Evolutionary conservation across 257 asterid genomes (phyloP).

Genomic region (Anisodus acutangulus): DNA sequence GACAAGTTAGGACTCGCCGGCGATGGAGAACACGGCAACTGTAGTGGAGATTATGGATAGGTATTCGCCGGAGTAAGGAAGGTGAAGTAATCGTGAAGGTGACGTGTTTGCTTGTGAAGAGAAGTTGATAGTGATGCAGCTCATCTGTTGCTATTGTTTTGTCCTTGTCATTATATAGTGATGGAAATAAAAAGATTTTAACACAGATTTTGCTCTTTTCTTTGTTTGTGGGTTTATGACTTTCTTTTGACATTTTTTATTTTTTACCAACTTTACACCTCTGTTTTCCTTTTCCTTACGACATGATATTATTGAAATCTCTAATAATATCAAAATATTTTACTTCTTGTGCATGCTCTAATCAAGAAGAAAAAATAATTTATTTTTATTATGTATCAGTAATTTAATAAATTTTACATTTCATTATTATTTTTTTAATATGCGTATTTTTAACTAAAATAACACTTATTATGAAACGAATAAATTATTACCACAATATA

Average conservation of each 20-base stretch:
- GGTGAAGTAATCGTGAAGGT: background rate
- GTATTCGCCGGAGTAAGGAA: background rate
- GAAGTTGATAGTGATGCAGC: conserved; percentile 10
- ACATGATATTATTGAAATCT: background rate
- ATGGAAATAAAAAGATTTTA: background rate
- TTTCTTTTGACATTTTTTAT: background rate
- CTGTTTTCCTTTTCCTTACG: background rate
- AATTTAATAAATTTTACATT: too few species aligned
- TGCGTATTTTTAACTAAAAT: too few species aligned
- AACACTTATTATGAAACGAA: too few species aligned
- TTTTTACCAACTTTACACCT: background rate
- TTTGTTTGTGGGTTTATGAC: background rate
- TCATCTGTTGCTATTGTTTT: background rate
- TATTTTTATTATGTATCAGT: too few species aligned
- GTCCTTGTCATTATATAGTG: background rate
- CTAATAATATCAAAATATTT: too few species aligned
- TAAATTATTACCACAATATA: background rate
- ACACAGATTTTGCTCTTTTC: background rate
- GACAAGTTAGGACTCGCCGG: background rate
- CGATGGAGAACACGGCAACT: background rate
- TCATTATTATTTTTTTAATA: too few species aligned
- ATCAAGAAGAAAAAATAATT: too few species aligned
- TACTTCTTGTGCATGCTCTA: too few species aligned
- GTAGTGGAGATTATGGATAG: background rate
- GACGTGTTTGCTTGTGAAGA: conserved; percentile 18